Conservation (phyloP, 2,329 filamentous ascomycete species). For the Raffaelea deltoideospora region DNA sequence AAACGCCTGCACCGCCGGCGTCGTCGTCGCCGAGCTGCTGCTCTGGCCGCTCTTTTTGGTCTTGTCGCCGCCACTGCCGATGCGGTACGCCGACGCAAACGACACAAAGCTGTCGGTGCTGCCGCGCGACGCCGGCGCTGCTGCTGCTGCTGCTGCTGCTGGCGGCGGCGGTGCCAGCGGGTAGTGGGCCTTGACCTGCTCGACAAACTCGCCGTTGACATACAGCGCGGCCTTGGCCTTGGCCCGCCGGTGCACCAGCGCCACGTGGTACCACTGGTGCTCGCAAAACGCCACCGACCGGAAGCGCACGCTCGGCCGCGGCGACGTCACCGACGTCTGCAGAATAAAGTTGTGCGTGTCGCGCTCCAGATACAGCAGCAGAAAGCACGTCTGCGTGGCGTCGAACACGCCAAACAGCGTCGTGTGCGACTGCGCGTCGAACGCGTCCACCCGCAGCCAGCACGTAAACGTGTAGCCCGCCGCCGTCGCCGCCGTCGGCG, state of each 20-base stretch:
- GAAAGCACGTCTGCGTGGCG: conserved; percentile 77
- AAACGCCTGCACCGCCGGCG: conserved; percentile 63
- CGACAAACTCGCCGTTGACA: conserved; percentile 83
- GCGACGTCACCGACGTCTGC: conserved; percentile 81
- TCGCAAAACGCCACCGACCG: conserved; percentile 65
- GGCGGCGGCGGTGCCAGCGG: conserved; percentile 54
- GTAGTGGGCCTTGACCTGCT: conserved; percentile 82
- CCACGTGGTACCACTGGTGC: conserved; percentile 83
- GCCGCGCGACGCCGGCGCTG: conserved; percentile 37
- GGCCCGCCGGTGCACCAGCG: conserved; percentile 67
- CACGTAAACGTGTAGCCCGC: conserved; percentile 81
- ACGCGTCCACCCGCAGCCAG: conserved; percentile 80
- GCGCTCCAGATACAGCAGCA: conserved; percentile 85
- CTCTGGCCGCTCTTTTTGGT: too few species aligned
- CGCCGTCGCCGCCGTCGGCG: conserved; percentile 59
- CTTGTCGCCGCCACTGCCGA: too few species aligned
- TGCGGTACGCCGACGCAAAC: conserved; percentile 35
- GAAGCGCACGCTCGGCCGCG: conserved; percentile 82
- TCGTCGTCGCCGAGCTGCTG: not conserved
- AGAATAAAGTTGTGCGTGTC: conserved; percentile 90
- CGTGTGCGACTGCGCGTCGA: conserved; percentile 73
- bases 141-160: conserved; percentile 37
- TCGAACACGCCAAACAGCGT: conserved; percentile 95
- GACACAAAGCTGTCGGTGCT: conserved; percentile 56
- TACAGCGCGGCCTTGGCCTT: conserved; percentile 77